phyloP scores from a whole-genome alignment of 148 eudicot species.

The Diospyros kaki region DNA sequence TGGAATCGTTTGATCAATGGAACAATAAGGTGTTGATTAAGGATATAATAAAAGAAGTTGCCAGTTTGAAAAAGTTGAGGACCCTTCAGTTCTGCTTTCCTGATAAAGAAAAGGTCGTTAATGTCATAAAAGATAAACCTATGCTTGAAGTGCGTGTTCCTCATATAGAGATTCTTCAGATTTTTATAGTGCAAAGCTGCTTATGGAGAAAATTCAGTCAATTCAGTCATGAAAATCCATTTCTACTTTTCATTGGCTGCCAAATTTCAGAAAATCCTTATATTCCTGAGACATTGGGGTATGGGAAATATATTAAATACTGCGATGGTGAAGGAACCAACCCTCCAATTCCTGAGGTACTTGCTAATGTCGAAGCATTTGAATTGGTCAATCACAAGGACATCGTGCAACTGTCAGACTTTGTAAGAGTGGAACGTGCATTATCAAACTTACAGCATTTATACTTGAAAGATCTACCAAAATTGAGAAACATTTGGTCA shows the following conservation, averaged over 20 bases:
- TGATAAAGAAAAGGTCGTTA: not conserved
- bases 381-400: constrained; percentile 10
- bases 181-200: not conserved
- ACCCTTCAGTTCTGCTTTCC: not conserved
- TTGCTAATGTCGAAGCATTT: not conserved
- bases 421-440: not conserved
- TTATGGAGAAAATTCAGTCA: not conserved
- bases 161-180: not conserved
- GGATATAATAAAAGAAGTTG: not conserved
- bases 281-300: too few relatives aligned
- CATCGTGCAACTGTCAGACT: not conserved
- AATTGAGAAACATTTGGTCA: constrained; percentile 8
- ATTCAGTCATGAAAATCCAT: not conserved
- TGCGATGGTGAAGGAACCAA: not conserved
- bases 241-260: constrained; percentile 6
- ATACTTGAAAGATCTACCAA: constrained; percentile 2
- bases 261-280: not conserved
- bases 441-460: constrained; percentile 10
- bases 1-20: constrained; percentile 3
- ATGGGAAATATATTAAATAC: not conserved
- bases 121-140: not conserved
- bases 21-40: not conserved
- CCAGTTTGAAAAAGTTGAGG: not conserved
- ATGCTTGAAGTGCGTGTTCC: not conserved
- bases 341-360: not conserved